Conservation (phyloP, 2,329 filamentous ascomycete genomes). For the Dryadomyces quercus-mongolicae region DNA sequence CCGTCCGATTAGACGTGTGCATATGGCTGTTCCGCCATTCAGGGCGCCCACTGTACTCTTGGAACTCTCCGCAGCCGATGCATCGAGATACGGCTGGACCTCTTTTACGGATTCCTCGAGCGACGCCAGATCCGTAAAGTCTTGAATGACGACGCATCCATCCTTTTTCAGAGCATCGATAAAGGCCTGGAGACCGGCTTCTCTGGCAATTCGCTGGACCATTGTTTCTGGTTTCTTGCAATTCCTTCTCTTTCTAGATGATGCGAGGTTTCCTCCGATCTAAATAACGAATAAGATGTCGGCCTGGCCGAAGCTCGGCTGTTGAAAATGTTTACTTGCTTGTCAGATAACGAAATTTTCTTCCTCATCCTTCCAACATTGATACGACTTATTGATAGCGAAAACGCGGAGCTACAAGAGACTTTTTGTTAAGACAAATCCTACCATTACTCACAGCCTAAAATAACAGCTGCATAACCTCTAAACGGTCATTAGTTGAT, state of each 20-base stretch:
- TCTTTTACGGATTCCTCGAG: background rate
- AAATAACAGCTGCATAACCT: no score
- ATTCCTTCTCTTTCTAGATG: background rate
- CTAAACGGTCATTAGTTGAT: no score
- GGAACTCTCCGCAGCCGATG: background rate
- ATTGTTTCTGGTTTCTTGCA: background rate
- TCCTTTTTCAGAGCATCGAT: slow-evolving; percentile 1
- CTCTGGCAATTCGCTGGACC: background rate
- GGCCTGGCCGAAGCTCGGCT: no score
- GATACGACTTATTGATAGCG: no score
- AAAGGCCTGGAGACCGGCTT: slow-evolving; percentile 2
- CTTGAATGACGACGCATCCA: slow-evolving; percentile 1
- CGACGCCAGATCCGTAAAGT: slow-evolving; percentile 1
- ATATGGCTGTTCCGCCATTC: slow-evolving; percentile 3
- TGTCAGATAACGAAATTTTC: no score
- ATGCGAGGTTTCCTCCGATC: background rate
- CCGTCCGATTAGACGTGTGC: slow-evolving; percentile 4
- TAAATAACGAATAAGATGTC: background rate
- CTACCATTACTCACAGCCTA: no score
- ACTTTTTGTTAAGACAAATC: no score
- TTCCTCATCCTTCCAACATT: no score
- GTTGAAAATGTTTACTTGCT: no score
- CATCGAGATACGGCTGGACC: slow-evolving; percentile 3
- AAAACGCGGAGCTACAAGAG: no score
- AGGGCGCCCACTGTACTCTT: slow-evolving; percentile 5